phyloP scores from a whole-genome alignment of 495 filamentous ascomycete species.

The Baudoinia panamericana region DNA sequence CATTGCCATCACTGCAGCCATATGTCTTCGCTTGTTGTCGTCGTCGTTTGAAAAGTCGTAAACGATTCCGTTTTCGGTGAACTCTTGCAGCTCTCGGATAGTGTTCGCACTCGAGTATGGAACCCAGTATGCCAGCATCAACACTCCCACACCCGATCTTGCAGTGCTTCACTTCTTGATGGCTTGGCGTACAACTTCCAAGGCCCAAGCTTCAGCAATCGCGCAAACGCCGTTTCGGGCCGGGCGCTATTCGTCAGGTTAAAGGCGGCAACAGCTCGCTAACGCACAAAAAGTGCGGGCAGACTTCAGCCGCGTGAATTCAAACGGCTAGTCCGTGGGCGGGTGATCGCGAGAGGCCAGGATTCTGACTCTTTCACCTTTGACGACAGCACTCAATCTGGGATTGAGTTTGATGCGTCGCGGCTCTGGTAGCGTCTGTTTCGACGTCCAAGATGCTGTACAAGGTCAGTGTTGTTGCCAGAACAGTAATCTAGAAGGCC shows the following conservation, averaged over 20 bases:
- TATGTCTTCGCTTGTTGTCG: slow-evolving; percentile 6
- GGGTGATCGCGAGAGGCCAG: not conserved
- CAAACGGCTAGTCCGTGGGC: not conserved
- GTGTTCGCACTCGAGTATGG: too few species aligned
- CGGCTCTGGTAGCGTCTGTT: not conserved
- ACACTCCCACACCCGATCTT: too few species aligned
- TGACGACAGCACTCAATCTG: slow-evolving; percentile 1
- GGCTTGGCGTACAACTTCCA: too few species aligned
- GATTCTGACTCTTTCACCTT: slow-evolving; percentile 7
- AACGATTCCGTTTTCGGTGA: too few species aligned
- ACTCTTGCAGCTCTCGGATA: too few species aligned
- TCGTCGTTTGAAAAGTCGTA: too few species aligned
- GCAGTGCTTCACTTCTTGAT: too few species aligned
- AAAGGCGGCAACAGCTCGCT: slow-evolving; percentile 1
- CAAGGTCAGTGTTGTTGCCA: too few species aligned
- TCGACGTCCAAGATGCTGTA: slow-evolving; percentile 1
- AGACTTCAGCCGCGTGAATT: slow-evolving; percentile 1
- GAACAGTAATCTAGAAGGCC: too few species aligned
- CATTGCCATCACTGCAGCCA: slow-evolving; percentile 11
- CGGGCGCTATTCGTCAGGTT: not conserved
- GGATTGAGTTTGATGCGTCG: slow-evolving; percentile 7
- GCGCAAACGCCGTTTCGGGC: not conserved
- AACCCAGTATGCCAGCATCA: too few species aligned
- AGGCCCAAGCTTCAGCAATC: slow-evolving; percentile 2
- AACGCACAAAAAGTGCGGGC: not conserved